Evolutionary conservation across 768 basidiomycete species (phyloP), one percentile per base, ranked within the genome.

Genomic region (Trametes cingulata): DNA sequence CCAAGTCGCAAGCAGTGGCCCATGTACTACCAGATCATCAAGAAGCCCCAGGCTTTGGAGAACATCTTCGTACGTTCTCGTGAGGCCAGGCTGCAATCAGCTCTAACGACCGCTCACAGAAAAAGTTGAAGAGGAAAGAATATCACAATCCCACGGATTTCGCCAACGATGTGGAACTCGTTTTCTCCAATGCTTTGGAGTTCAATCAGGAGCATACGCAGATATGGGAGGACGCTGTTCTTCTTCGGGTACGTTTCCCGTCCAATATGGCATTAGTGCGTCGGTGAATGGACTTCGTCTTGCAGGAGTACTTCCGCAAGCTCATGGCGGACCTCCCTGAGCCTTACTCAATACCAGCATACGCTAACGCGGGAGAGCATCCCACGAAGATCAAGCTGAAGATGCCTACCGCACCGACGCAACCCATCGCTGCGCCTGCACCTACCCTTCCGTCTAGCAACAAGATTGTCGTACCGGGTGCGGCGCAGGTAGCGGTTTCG

Each of bases 121-220:
- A 86, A 83, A 85, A 83, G 49, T 77, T 96, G 63, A 88, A 91
- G 68, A 84, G 84, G 57, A 90, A 93, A 70, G 87, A 90, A 65
- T 98, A 96, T 69, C 67, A 70, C 20, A 82, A 78, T 2, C 75
- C 83, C 6, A 77, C 81, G 4, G 87, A 89, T 24, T 96, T 95
- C 68, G 87, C 88, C 43, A 84, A 83, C 9, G 95, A 98, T 60
- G 88, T 95, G 14, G 92, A 95, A 67, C 81, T 95, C 41, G 89
- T 98, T 24, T 96, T 95, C 74, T 82, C 85, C 7, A 98, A 98
- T 70, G 95, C 94, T 10, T 79, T 92, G 71, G 74, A 82, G 58
- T 98, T 95, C 75, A 98, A 98, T 66, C 86, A 84, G 68, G 94
- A 96, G 27, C 85, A 89, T 68, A 91, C 88, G 25, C 81, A 74